A percentile compares a stretch with the other conserved stretches of the same genome.
phyloP scores from a whole-genome alignment of 805 yeast genomes.

The Myxozyma sirexii region DNA sequence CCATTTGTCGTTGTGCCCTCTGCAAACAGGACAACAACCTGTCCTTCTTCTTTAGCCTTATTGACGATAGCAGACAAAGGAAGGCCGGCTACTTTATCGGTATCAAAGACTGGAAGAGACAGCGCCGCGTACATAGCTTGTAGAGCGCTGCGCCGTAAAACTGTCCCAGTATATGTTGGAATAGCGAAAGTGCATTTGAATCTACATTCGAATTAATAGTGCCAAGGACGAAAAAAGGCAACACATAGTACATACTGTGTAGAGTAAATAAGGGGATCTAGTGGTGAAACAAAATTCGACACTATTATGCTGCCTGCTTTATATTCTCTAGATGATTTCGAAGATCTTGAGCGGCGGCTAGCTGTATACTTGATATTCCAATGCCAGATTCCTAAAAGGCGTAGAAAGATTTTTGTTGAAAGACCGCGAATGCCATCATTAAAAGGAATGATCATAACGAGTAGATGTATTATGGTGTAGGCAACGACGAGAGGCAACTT shows the following conservation, averaged over 20 bases:
- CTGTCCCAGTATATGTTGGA: conserved; percentile 47
- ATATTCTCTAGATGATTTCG: conserved; percentile 34
- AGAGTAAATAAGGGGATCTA: conserved; percentile 52
- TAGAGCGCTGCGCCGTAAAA: conserved; percentile 17
- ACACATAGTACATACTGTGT: conserved; percentile 27
- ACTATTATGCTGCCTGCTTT: conserved; percentile 53
- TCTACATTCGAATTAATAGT: conserved; percentile 32
- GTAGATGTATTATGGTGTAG: neutral
- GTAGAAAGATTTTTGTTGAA: conserved; percentile 3
- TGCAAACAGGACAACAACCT: conserved; percentile 43
- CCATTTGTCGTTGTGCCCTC: conserved; percentile 83
- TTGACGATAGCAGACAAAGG: conserved; percentile 29
- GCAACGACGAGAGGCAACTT: conserved; percentile 23
- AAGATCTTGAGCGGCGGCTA: conserved; percentile 39
- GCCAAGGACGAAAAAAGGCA: no score
- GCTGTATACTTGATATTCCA: conserved; percentile 53
- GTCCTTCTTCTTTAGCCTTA: conserved; percentile 43
- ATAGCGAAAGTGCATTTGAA: conserved; percentile 45
- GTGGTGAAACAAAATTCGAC: conserved; percentile 61
- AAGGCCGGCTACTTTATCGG: conserved; percentile 26
- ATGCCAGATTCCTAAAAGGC: conserved; percentile 40
- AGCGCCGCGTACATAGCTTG: conserved; percentile 23
- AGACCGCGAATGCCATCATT: neutral
- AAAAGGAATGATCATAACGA: neutral
- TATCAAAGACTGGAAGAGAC: conserved; percentile 27